Percentiles rank a stretch among this genome's conserved stretches.
phyloP scores from a whole-genome alignment of 495 filamentous ascomycete genomes.

The Mycothermus thermophilus region DNA sequence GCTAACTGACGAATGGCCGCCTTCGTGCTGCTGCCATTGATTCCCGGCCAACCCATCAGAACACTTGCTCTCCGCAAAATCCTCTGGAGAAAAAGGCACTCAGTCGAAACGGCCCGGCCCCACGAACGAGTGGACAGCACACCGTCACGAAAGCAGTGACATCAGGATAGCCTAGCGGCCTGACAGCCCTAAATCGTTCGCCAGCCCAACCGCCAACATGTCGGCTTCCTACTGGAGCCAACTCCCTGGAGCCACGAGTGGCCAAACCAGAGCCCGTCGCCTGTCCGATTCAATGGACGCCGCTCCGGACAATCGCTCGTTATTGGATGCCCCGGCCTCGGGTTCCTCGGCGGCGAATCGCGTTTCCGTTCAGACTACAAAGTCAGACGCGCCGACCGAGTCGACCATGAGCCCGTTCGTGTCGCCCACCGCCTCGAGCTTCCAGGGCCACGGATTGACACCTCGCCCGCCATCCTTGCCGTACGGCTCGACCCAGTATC shows the following conservation, averaged over 20 bases:
- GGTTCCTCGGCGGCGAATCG: slow-evolving; percentile 25
- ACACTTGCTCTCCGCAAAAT: background rate
- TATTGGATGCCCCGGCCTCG: slow-evolving; percentile 28
- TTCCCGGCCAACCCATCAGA: slow-evolving; percentile 1
- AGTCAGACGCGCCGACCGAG: slow-evolving; percentile 33
- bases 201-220: slow-evolving; percentile 23
- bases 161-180: too few species aligned
- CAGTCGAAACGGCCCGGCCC: background rate
- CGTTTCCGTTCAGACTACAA: slow-evolving; percentile 30
- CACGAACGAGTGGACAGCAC: slow-evolving; percentile 3
- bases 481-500: slow-evolving; percentile 33
- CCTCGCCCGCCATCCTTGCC: slow-evolving; percentile 37
- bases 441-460: slow-evolving; percentile 31
- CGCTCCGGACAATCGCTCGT: slow-evolving; percentile 22
- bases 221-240: slow-evolving; percentile 31
- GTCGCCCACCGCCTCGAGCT: slow-evolving; percentile 35
- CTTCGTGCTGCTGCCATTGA: background rate
- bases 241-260: slow-evolving; percentile 24
- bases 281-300: slow-evolving; percentile 27
- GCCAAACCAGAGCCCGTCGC: slow-evolving; percentile 26
- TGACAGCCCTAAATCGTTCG: slow-evolving; percentile 2
- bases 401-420: slow-evolving; percentile 38
- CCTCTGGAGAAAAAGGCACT: background rate
- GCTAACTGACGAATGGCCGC: slow-evolving; percentile 8
- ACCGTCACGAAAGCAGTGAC: background rate